phyloP scores from a whole-genome alignment of 1,139 yeast genomes.

The Hansenula sp. region DNA sequence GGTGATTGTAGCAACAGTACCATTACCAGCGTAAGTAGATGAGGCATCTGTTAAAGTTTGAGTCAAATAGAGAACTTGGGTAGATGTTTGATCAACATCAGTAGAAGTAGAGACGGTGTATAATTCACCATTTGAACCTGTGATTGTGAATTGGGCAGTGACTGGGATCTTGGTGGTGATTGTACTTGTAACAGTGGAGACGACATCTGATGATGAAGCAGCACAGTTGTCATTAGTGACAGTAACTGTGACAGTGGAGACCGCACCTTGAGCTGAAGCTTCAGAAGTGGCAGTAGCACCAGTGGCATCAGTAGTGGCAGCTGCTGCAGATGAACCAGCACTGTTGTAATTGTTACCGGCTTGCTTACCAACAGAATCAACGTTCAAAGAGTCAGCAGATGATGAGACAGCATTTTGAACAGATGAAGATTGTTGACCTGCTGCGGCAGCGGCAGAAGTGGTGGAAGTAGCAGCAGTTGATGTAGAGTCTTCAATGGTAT shows the following conservation, averaged over 20 bases:
- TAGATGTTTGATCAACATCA: conserved; percentile 21
- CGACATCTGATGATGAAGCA: conserved; percentile 12
- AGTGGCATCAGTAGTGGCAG: conserved; percentile 5
- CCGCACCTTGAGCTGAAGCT: conserved; percentile 2
- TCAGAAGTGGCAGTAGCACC: conserved; percentile 5
- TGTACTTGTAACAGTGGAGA: conserved; percentile 1
- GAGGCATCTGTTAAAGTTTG: conserved; percentile 14
- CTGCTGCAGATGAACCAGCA: conserved; percentile 4
- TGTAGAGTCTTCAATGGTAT: conserved; percentile 9
- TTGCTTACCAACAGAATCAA: neutral
- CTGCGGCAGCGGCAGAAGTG: neutral
- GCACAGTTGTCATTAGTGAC: conserved; percentile 11
- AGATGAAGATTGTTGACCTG: neutral
- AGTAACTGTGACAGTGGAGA: conserved; percentile 12
- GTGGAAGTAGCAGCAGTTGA: conserved; percentile 8
- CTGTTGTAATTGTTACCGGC: conserved; percentile 1
- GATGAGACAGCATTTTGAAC: neutral
- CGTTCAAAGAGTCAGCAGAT: neutral
- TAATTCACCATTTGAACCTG: conserved; percentile 18
- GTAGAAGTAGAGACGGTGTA: conserved; percentile 20
- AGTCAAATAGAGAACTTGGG: conserved; percentile 14
- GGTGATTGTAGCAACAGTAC: conserved; percentile 18
- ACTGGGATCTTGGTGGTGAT: conserved; percentile 12
- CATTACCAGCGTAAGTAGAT: conserved; percentile 13
- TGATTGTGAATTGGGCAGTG: conserved; percentile 20